Conservation (phyloP, 2,329 filamentous ascomycete genomes). For the Penicillium brevicompactum region DNA sequence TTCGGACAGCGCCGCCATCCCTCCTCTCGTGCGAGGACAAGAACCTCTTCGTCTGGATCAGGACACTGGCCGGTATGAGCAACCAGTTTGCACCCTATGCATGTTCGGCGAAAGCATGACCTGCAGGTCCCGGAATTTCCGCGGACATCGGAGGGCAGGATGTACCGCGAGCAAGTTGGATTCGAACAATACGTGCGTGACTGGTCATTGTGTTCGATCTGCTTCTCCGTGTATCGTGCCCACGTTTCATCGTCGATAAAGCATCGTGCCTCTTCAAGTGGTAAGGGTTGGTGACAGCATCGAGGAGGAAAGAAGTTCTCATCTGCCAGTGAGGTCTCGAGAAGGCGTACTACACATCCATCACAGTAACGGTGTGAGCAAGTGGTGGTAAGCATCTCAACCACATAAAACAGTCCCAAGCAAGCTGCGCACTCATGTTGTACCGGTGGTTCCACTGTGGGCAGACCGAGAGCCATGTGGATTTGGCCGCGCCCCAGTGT, state of each 20-base stretch:
- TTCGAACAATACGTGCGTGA: slow-evolving; percentile 30
- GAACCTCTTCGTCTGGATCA: slow-evolving; percentile 31
- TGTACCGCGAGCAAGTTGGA: slow-evolving; percentile 26
- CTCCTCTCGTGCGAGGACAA: slow-evolving; percentile 65
- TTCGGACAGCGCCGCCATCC: slow-evolving; percentile 77
- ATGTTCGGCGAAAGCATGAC: slow-evolving; percentile 22
- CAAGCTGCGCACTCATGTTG: slow-evolving; percentile 11
- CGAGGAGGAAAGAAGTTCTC: slow-evolving; percentile 31
- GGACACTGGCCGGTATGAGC: slow-evolving; percentile 27
- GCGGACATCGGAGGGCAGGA: slow-evolving; percentile 17
- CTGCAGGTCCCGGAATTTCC: slow-evolving; percentile 21
- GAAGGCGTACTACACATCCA: slow-evolving; percentile 19
- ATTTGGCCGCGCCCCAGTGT: too few species aligned
- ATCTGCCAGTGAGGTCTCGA: slow-evolving; percentile 21
- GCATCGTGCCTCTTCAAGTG: slow-evolving; percentile 3
- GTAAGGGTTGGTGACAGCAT: slow-evolving; percentile 29
- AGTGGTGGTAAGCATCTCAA: not conserved
- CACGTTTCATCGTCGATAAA: slow-evolving; percentile 11
- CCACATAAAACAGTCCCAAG: not conserved
- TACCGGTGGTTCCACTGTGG: not conserved
- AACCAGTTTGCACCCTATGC: slow-evolving; percentile 26
- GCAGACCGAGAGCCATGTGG: too few species aligned
- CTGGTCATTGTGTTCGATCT: slow-evolving; percentile 24
- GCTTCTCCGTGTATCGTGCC: slow-evolving; percentile 20
- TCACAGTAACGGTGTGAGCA: slow-evolving; percentile 29